Evolutionary conservation across 169 alveolate genomes (phyloP).

Genomic region (Plasmodium blacklocki): DNA sequence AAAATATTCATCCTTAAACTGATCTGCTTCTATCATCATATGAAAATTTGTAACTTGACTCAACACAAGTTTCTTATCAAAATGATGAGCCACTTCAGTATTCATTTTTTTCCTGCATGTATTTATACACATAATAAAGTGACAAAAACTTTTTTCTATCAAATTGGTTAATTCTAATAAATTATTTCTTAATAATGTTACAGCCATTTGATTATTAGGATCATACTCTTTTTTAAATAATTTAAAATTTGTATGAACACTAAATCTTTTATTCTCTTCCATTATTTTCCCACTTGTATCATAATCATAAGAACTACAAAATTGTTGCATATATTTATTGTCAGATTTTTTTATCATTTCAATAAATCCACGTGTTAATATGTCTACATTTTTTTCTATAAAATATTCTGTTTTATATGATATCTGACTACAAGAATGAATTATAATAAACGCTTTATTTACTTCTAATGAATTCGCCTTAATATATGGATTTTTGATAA

Average conservation of each 20-base stretch:
- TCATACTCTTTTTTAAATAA: conserved; percentile 21
- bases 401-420: conserved; percentile 14
- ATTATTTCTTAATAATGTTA: conserved; percentile 32
- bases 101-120: conserved; percentile 2
- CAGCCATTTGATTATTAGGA: conserved; percentile 43
- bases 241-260: conserved; percentile 29
- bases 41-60: conserved; percentile 7
- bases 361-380: conserved; percentile 34
- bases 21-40: conserved; percentile 14
- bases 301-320: conserved; percentile 25
- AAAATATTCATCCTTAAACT: conserved; percentile 21
- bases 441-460: conserved; percentile 22
- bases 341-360: conserved; percentile 49
- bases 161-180: conserved; percentile 30
- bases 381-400: conserved; percentile 29
- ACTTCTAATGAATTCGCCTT: not conserved
- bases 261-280: conserved; percentile 52
- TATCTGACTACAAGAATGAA: conserved; percentile 26
- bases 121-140: conserved; percentile 50
- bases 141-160: conserved; percentile 36
- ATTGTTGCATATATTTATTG: conserved; percentile 28
- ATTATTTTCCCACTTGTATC: conserved; percentile 34
- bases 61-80: conserved; percentile 28
- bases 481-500: conserved; percentile 11
- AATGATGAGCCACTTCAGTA: not conserved